Percentiles rank a stretch among this genome's conserved stretches.
Evolutionary conservation across 2,329 filamentous ascomycete species (phyloP).

Genomic region (Fusarium tjaetaba): DNA sequence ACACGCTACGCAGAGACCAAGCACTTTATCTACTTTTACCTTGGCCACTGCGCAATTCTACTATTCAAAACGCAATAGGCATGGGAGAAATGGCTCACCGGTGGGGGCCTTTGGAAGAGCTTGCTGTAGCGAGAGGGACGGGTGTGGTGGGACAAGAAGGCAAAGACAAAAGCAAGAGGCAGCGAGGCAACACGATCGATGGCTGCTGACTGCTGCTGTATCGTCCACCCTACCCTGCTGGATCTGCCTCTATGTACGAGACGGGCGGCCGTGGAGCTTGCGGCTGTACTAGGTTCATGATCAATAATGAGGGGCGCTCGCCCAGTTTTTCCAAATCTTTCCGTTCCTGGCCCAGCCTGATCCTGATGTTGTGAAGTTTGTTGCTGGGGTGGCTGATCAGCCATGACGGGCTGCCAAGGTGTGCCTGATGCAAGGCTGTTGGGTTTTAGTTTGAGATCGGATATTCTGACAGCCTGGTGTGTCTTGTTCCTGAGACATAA

Average conservation of each 20-base stretch:
- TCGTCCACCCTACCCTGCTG: slow-evolving; percentile 30
- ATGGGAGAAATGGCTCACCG: slow-evolving; percentile 43
- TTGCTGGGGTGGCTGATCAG: slow-evolving; percentile 9
- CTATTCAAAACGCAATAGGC: slow-evolving; percentile 97
- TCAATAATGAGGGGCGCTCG: slow-evolving; percentile 39
- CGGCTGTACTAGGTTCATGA: slow-evolving; percentile 37
- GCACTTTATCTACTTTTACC: slow-evolving; percentile 99
- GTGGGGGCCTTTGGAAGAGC: slow-evolving; percentile 45
- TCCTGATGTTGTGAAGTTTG: slow-evolving; percentile 9
- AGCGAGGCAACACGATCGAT: slow-evolving; percentile 27
- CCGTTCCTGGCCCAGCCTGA: slow-evolving; percentile 15
- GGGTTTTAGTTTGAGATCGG: slow-evolving; percentile 9
- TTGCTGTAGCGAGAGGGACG: slow-evolving; percentile 40
- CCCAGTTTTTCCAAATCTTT: slow-evolving; percentile 35
- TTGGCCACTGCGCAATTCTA: slow-evolving; percentile 96
- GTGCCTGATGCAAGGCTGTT: slow-evolving; percentile 21
- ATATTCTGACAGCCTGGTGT: background rate
- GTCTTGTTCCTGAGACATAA: slow-evolving; percentile 21
- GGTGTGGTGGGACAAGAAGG: slow-evolving; percentile 27
- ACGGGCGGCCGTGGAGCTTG: slow-evolving; percentile 17
- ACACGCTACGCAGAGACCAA: slow-evolving; percentile 80
- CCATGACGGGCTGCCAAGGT: slow-evolving; percentile 9
- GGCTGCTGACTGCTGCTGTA: slow-evolving; percentile 32
- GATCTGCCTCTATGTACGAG: slow-evolving; percentile 32
- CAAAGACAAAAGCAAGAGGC: slow-evolving; percentile 7